Evolutionary conservation across 345 rosid genomes (phyloP).

Genomic region (Populus pruinosa): DNA sequence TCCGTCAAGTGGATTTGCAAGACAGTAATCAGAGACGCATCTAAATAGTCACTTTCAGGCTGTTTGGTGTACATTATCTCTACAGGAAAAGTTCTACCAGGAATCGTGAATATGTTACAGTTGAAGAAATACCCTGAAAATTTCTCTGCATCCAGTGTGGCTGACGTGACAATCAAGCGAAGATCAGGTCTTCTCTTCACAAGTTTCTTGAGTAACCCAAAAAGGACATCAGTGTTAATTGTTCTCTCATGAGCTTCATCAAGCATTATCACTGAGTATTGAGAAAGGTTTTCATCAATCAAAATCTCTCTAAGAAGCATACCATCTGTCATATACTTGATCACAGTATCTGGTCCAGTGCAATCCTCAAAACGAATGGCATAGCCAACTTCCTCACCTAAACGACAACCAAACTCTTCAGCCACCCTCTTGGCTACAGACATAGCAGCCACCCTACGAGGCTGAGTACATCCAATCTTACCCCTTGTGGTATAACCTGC

Average conservation of each 20-base stretch:
- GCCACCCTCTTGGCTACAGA: slow-evolving; percentile 91
- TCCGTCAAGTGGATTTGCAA: slow-evolving; percentile 82
- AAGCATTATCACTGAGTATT: slow-evolving; percentile 65
- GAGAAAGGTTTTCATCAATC: slow-evolving; percentile 56
- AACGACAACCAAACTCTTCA: slow-evolving; percentile 83
- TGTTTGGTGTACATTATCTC: slow-evolving; percentile 72
- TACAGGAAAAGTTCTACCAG: slow-evolving; percentile 82
- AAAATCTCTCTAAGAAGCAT: slow-evolving; percentile 73
- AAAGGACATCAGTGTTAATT: slow-evolving; percentile 68
- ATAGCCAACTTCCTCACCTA: slow-evolving; percentile 86
- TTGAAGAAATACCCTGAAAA: slow-evolving; percentile 76
- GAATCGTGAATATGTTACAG: slow-evolving; percentile 79
- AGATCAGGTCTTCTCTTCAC: slow-evolving; percentile 64
- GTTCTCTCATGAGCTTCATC: slow-evolving; percentile 85
- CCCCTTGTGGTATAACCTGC: slow-evolving; percentile 74
- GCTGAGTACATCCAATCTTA: slow-evolving; percentile 84
- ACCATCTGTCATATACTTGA: slow-evolving; percentile 87
- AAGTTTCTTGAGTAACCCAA: slow-evolving; percentile 66
- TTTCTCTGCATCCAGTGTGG: slow-evolving; percentile 80
- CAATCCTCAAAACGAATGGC: slow-evolving; percentile 81
- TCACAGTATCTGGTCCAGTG: slow-evolving; percentile 80
- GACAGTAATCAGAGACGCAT: slow-evolving; percentile 72
- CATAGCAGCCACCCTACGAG: slow-evolving; percentile 82
- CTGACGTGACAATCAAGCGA: slow-evolving; percentile 71
- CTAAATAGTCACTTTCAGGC: slow-evolving; percentile 83